Evolutionary conservation across 441 rosid species (phyloP).

Genomic region (Syzygium syzygioides): DNA sequence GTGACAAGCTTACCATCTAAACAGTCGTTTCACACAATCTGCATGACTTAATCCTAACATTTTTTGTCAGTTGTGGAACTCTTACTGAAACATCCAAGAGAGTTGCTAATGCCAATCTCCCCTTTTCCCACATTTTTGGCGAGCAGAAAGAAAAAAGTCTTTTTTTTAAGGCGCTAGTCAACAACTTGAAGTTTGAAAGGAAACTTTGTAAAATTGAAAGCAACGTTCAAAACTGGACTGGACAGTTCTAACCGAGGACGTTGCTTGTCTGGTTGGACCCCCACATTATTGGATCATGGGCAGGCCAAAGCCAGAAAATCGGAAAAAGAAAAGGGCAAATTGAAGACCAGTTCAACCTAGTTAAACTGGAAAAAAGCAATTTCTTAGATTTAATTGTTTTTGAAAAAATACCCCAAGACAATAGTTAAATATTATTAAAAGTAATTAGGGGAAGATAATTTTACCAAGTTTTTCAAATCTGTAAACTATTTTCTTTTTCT

Average conservation of each 20-base stretch:
- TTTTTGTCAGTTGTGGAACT: background rate
- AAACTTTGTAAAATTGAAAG: background rate
- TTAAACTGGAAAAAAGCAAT: background rate
- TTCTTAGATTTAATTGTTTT: background rate
- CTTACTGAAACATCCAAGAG: background rate
- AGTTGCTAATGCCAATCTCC: background rate
- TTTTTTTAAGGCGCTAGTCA: background rate
- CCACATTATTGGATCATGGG: background rate
- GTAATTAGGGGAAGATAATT: background rate
- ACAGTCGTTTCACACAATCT: background rate
- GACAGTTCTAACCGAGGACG: background rate
- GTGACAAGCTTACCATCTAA: background rate
- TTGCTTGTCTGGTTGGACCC: background rate
- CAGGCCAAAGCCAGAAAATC: background rate
- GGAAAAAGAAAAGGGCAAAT: background rate
- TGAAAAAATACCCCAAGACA: background rate
- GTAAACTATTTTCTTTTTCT: background rate
- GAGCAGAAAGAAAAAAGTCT: background rate
- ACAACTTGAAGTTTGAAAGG: background rate
- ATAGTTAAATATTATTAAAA: background rate
- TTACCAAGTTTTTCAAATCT: background rate
- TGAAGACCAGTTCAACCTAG: background rate
- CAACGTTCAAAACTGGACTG: background rate
- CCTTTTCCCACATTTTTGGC: background rate
- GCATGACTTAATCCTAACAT: background rate